Conservation (phyloP, 2,329 filamentous ascomycete genomes). For the Exophiala aquamarina region DNA sequence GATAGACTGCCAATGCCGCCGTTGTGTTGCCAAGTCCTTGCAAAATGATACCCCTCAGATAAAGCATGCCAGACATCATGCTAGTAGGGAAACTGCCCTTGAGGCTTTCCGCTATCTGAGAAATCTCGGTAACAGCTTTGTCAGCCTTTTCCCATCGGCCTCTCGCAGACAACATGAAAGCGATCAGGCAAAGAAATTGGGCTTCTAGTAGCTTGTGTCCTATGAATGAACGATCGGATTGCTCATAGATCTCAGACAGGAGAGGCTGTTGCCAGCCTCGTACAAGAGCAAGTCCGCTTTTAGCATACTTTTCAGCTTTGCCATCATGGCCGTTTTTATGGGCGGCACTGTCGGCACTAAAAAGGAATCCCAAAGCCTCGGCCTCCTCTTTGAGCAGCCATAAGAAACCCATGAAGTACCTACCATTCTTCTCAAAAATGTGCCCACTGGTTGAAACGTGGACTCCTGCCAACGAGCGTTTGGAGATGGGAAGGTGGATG, state of each 20-base stretch:
- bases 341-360: conserved; percentile 57
- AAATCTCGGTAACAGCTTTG: conserved; percentile 56
- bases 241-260: conserved; percentile 25
- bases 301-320: conserved; percentile 57
- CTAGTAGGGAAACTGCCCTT: conserved; percentile 38
- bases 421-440: conserved; percentile 43
- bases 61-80: conserved; percentile 60
- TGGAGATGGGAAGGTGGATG: conserved; percentile 48
- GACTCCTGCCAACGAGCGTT: conserved; percentile 23
- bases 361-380: conserved; percentile 59
- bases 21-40: conserved; percentile 75
- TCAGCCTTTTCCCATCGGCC: conserved; percentile 69
- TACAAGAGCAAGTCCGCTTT: conserved; percentile 50
- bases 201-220: conserved; percentile 68
- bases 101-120: conserved; percentile 47
- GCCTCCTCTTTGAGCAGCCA: conserved; percentile 63
- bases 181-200: conserved; percentile 70
- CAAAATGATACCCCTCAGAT: conserved; percentile 72
- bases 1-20: conserved; percentile 67
- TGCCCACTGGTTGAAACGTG: conserved; percentile 38
- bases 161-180: conserved; percentile 67
- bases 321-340: conserved; percentile 56
- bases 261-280: conserved; percentile 34
- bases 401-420: conserved; percentile 51
- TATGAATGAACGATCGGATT: conserved; percentile 19